These are phyloP conservation scores for Curvularia lunata DNA, from an alignment of 2,329 filamentous ascomycete species.

Conservation along the genomic window DNA sequence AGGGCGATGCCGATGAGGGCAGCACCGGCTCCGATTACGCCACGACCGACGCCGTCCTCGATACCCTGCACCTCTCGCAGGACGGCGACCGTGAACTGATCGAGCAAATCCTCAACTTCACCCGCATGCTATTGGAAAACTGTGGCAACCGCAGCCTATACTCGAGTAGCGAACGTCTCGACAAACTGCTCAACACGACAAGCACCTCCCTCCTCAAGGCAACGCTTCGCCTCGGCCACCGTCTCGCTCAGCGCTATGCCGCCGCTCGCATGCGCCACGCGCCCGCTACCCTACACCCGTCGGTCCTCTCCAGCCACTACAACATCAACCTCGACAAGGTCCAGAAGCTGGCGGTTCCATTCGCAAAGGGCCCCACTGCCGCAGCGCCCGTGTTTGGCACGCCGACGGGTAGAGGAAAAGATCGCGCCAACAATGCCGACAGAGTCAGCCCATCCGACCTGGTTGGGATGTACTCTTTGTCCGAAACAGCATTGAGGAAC, in stretches of 20 bases:
- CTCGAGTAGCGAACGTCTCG: constrained; percentile 87
- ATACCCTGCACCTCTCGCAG: constrained; percentile 66
- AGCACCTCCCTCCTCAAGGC: constrained; percentile 78
- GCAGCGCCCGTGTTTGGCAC: constrained; percentile 59
- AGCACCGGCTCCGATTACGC: constrained; percentile 28
- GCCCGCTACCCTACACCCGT: constrained; percentile 70
- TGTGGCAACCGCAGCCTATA: constrained; percentile 97
- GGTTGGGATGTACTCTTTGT: constrained; percentile 67
- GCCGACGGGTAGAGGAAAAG: constrained; percentile 74
- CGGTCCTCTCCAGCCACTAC: constrained; percentile 83
- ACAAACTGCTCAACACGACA: constrained; percentile 86
- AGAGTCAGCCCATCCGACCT: constrained; percentile 67
- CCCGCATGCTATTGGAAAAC: constrained; percentile 85
- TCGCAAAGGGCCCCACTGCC: constrained; percentile 69
- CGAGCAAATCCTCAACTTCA: constrained; percentile 82
- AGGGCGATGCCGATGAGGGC: constrained; percentile 59
- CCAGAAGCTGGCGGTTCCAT: constrained; percentile 81
- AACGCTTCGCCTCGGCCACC: constrained; percentile 79
- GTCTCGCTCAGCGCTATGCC: constrained; percentile 90
- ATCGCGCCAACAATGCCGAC: constrained; percentile 38
- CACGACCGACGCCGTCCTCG: constrained; percentile 57
- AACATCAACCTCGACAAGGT: constrained; percentile 76
- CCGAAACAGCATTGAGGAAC: constrained; percentile 63
- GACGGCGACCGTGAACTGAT: constrained; percentile 84
- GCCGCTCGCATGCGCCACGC: constrained; percentile 80